Evolutionary conservation across 768 basidiomycete genomes (phyloP).

Genomic region (Leccinellum albellum): DNA sequence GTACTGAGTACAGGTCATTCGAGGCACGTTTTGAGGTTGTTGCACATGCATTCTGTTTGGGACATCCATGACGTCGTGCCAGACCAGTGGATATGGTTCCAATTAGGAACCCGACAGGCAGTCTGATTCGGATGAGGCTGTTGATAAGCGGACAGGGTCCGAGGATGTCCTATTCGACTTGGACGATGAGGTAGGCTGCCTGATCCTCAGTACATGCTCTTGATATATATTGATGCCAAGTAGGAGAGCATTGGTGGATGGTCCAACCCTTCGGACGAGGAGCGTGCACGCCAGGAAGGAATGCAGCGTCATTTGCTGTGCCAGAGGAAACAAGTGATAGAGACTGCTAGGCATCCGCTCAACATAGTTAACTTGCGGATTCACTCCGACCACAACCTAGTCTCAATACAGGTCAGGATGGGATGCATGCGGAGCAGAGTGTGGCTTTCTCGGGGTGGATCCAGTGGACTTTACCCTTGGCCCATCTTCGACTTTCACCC

Average conservation of each 20-base stretch:
- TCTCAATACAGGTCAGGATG: conserved; percentile 89
- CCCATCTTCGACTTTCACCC: conserved; percentile 41
- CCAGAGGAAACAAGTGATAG: conserved; percentile 41
- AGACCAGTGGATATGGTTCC: conserved; percentile 29
- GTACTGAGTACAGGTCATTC: conserved; percentile 57
- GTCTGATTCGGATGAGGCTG: conserved; percentile 37
- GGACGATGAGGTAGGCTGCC: conserved; percentile 61
- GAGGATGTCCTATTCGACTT: conserved; percentile 62
- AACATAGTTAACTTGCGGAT: conserved; percentile 41
- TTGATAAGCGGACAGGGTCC: conserved; percentile 81
- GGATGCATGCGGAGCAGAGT: conserved; percentile 32
- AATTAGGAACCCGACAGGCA: conserved; percentile 30
- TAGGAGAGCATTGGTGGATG: conserved; percentile 80
- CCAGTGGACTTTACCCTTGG: conserved; percentile 44
- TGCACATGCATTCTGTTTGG: conserved; percentile 64
- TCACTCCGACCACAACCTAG: conserved; percentile 59
- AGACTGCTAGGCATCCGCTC: conserved; percentile 66
- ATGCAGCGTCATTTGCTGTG: conserved; percentile 60
- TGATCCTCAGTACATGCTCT: conserved; percentile 26
- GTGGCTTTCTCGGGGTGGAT: conserved; percentile 44
- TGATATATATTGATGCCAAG: conserved; percentile 6
- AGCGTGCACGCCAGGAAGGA: conserved; percentile 68
- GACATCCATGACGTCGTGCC: conserved; percentile 39
- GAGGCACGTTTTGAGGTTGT: conserved; percentile 63
- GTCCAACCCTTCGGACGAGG: conserved; percentile 90